These are phyloP conservation scores for Salix suchowensis DNA, from an alignment of 345 rosid species.

Conservation along the genomic window DNA sequence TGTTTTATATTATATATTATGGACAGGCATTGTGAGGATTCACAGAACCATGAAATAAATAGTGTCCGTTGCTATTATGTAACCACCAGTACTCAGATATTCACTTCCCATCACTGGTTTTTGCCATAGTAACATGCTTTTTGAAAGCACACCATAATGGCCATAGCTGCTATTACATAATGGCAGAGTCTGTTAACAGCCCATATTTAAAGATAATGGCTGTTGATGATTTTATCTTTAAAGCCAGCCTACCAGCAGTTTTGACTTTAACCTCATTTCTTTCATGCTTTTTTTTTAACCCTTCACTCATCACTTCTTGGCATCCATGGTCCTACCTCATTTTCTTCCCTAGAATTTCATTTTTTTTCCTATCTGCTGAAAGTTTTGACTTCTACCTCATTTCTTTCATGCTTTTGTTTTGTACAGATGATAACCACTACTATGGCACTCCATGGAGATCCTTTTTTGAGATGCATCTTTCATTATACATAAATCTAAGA, in stretches of 20 bases:
- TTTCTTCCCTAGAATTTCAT: background rate
- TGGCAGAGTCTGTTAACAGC: background rate
- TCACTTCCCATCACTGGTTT: background rate
- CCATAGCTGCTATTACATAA: background rate
- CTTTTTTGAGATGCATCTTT: background rate
- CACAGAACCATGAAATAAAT: background rate
- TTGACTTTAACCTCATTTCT: background rate
- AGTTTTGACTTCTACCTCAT: background rate
- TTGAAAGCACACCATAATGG: background rate
- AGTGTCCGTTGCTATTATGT: background rate
- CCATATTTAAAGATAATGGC: background rate
- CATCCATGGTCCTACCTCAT: background rate
- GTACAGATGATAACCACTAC: background rate
- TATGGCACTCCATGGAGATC: background rate
- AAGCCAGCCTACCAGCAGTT: background rate
- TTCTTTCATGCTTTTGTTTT: too few relatives aligned
- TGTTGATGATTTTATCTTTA: background rate
- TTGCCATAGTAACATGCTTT: background rate
- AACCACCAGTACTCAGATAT: background rate
- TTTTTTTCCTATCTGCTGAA: too few relatives aligned
- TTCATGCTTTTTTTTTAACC: background rate
- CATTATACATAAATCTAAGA: too few relatives aligned
- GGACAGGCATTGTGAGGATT: background rate
- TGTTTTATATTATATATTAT: too few relatives aligned
- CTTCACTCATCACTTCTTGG: background rate